phyloP scores from a whole-genome alignment of 2,329 filamentous ascomycete species.

The Berkeleyomyces basicola region DNA sequence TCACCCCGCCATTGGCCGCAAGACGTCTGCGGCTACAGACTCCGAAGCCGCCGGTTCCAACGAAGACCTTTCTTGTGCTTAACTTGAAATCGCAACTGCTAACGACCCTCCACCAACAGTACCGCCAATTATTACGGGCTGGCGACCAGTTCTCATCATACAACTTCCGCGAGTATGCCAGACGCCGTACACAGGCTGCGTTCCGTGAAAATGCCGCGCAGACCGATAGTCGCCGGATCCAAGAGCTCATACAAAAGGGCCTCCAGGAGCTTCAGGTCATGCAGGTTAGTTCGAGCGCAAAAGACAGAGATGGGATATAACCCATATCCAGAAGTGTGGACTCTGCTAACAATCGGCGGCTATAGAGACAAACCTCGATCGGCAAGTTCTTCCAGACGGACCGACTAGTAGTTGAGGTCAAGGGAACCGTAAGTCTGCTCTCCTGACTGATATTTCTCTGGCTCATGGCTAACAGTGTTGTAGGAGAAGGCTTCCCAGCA shows the following conservation, averaged over 20 bases:
- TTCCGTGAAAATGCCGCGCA: conserved; percentile 68
- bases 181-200: conserved; percentile 74
- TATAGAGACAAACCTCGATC: conserved; percentile 79
- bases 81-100: not conserved
- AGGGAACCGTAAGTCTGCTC: conserved; percentile 7
- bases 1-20: not conserved
- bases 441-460: not conserved
- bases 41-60: not conserved
- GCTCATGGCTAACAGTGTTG: not conserved
- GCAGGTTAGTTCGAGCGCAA: conserved; percentile 46
- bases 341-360: not conserved
- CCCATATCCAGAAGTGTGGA: not conserved
- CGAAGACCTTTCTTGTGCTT: not conserved
- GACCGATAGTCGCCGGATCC: conserved; percentile 57
- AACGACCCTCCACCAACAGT: conserved; percentile 34
- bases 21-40: not conserved
- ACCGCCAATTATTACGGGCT: conserved; percentile 79
- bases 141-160: conserved; percentile 78
- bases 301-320: too few relatives aligned
- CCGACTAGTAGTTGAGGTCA: conserved; percentile 65
- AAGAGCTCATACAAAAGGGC: conserved; percentile 80
- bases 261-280: conserved; percentile 72
- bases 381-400: conserved; percentile 92
- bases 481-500: conserved; percentile 9
- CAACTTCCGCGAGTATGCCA: conserved; percentile 96